Percentiles rank a stretch among this genome's conserved stretches.
These are phyloP conservation scores for Ophiostoma fasciatum DNA, from an alignment of 2,329 filamentous ascomycete genomes.

Conservation along the genomic window DNA sequence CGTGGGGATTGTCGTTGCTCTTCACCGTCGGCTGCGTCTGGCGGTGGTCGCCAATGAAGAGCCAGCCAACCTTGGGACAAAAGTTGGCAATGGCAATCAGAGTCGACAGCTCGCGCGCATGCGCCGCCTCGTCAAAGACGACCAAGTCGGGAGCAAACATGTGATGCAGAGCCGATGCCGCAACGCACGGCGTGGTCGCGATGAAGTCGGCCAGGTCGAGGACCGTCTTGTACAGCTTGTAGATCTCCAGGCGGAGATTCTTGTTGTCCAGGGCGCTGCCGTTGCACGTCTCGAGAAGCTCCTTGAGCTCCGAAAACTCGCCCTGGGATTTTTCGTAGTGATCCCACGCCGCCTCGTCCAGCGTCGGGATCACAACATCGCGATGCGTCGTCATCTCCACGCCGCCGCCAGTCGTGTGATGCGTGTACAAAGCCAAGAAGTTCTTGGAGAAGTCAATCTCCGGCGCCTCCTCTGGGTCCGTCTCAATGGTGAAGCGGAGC, in stretches of 20 bases:
- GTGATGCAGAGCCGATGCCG: slow-evolving; percentile 21
- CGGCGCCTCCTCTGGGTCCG: slow-evolving; percentile 6
- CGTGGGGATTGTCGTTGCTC: slow-evolving; percentile 10
- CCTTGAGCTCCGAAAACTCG: slow-evolving; percentile 21
- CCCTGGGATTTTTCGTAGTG: slow-evolving; percentile 20
- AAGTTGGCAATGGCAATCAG: slow-evolving; percentile 30
- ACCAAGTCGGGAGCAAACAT: slow-evolving; percentile 69
- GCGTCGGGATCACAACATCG: slow-evolving; percentile 18
- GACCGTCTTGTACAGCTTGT: slow-evolving; percentile 24
- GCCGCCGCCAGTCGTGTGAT: neutral
- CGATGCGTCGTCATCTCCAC: slow-evolving; percentile 8
- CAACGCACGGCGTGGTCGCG: slow-evolving; percentile 30
- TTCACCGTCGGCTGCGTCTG: slow-evolving; percentile 28
- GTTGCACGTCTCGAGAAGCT: slow-evolving; percentile 20
- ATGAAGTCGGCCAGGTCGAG: slow-evolving; percentile 27
- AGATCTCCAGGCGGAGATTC: slow-evolving; percentile 15
- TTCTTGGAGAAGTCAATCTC: slow-evolving; percentile 15
- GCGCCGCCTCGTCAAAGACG: slow-evolving; percentile 59
- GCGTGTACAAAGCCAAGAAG: slow-evolving; percentile 21
- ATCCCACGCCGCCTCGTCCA: slow-evolving; percentile 29
- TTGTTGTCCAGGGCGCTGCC: slow-evolving; percentile 10
- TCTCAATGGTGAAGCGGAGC: too few species aligned
- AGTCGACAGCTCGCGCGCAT: slow-evolving; percentile 29
- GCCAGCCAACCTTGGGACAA: slow-evolving; percentile 25
- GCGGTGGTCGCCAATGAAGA: slow-evolving; percentile 30